phyloP scores from a whole-genome alignment of 306 rosid species.

The Benincasa hispida region DNA sequence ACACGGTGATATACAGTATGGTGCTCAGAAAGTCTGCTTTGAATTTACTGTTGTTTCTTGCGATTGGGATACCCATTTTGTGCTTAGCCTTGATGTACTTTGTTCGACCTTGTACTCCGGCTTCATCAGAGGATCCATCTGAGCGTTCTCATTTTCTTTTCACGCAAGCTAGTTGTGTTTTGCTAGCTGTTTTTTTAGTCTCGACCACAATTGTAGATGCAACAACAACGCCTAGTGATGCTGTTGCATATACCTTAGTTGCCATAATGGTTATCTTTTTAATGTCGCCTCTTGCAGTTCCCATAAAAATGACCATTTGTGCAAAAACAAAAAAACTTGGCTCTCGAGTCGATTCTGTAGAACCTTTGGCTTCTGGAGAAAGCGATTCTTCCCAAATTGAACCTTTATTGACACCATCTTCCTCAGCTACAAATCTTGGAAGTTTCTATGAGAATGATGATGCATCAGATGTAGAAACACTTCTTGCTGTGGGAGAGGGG shows the following conservation, averaged over 20 bases:
- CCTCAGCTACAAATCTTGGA: constrained; percentile 41
- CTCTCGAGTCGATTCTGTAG: constrained; percentile 26
- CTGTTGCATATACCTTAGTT: constrained; percentile 36
- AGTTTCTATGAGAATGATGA: constrained; percentile 43
- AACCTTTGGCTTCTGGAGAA: constrained; percentile 21
- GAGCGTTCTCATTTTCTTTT: constrained; percentile 53
- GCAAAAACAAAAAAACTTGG: constrained; percentile 13
- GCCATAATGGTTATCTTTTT: constrained; percentile 54
- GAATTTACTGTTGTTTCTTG: constrained; percentile 43
- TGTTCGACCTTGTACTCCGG: constrained; percentile 62
- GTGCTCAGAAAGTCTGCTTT: constrained; percentile 41
- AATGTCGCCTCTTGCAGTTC: constrained; percentile 58
- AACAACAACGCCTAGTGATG: constrained; percentile 28
- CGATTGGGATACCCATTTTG: constrained; percentile 43
- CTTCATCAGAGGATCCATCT: constrained; percentile 78
- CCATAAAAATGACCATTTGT: constrained; percentile 65
- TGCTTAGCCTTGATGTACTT: constrained; percentile 62
- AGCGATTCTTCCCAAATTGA: constrained; percentile 21
- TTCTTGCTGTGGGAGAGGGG: constrained; percentile 81
- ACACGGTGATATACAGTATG: constrained; percentile 50
- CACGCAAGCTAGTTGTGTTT: constrained; percentile 56
- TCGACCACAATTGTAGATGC: constrained; percentile 24
- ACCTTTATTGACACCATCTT: constrained; percentile 52
- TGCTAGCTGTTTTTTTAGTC: constrained; percentile 58
- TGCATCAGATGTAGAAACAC: constrained; percentile 51